Conservation (phyloP, 2,329 filamentous ascomycete genomes). For the Trichoderma guizhouense region DNA sequence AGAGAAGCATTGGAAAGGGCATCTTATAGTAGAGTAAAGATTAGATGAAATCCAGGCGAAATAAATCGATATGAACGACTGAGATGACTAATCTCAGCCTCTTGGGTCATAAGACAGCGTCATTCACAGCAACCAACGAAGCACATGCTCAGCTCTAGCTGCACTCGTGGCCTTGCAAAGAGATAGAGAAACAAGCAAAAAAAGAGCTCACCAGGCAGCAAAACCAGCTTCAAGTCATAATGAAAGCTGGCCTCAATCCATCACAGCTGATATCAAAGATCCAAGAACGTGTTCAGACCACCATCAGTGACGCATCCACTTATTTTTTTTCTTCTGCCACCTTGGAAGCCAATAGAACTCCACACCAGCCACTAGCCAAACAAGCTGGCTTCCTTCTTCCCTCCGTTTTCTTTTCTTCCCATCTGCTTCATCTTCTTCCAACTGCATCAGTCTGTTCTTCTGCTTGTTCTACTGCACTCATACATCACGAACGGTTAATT, state of each 20-base stretch:
- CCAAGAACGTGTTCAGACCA: neutral
- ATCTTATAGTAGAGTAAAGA: neutral
- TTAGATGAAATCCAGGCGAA: neutral
- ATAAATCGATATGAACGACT: neutral
- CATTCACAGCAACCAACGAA: neutral
- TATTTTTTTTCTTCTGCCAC: neutral
- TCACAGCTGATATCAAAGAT: neutral
- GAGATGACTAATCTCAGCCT: neutral
- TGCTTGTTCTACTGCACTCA: neutral
- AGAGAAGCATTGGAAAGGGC: neutral
- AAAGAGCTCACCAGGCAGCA: neutral
- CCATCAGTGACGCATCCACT: constrained; percentile 13
- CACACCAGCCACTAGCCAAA: constrained; percentile 6
- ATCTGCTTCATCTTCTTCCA: neutral
- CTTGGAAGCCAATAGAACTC: constrained; percentile 14
- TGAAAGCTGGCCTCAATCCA: constrained; percentile 18
- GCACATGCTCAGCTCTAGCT: neutral
- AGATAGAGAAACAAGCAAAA: neutral
- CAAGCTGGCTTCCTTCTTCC: neutral
- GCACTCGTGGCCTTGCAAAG: neutral
- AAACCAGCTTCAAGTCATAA: neutral
- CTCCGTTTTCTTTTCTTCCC: neutral
- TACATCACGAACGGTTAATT: neutral
- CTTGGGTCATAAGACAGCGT: constrained; percentile 9
- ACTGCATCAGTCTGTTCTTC: neutral